Percentiles rank a stretch among this genome's conserved stretches.
phyloP scores from a whole-genome alignment of 306 rosid genomes.

The Chamaecrista fasciculata region DNA sequence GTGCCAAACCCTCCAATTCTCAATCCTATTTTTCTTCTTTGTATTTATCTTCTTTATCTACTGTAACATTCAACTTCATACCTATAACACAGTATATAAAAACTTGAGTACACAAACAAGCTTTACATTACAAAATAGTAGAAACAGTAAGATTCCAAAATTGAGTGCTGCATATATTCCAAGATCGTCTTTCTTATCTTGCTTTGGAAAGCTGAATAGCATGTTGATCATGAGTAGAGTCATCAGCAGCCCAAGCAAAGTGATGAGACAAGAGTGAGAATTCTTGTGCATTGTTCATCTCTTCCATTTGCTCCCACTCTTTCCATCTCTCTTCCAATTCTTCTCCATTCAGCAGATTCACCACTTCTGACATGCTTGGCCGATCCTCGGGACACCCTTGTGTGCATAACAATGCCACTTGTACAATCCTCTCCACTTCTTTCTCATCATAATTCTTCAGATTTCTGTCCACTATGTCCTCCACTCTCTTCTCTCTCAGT shows the following conservation, averaged over 20 bases:
- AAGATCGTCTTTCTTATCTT: constrained; percentile 41
- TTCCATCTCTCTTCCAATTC: constrained; percentile 60
- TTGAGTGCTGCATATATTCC: constrained; percentile 10
- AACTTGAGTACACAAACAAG: neutral
- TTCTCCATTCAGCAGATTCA: constrained; percentile 46
- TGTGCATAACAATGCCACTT: constrained; percentile 66
- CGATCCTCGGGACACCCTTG: constrained; percentile 56
- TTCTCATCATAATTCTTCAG: constrained; percentile 40
- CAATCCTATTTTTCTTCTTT: too few relatives aligned
- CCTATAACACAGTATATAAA: constrained; percentile 13
- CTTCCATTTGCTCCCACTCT: constrained; percentile 56
- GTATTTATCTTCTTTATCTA: too few relatives aligned
- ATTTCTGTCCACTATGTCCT: constrained; percentile 58
- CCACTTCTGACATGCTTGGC: constrained; percentile 56
- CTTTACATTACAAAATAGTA: neutral
- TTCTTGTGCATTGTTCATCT: constrained; percentile 38
- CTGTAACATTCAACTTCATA: neutral
- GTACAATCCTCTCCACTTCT: constrained; percentile 52
- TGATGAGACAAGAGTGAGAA: constrained; percentile 38
- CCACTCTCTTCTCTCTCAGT: constrained; percentile 57
- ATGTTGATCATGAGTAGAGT: constrained; percentile 75
- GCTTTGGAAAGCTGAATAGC: constrained; percentile 82
- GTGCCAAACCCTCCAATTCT: too few relatives aligned
- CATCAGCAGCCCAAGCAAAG: constrained; percentile 79
- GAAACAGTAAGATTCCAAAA: constrained; percentile 35